Conservation (phyloP, 2,329 filamentous ascomycete species). For the Xylaria sp. region DNA sequence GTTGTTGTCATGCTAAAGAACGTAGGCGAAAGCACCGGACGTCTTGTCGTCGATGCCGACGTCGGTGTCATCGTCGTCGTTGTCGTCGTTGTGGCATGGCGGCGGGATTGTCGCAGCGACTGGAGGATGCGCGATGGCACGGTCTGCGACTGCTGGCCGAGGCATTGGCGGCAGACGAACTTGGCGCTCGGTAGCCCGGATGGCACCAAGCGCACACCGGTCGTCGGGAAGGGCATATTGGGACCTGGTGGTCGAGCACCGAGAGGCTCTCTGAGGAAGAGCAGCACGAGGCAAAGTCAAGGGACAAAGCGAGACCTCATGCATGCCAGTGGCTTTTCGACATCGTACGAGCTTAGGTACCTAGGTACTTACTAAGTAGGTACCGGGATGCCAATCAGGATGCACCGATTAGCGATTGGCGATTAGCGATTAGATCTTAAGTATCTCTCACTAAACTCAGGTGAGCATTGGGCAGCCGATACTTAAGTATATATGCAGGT, state of each 20-base stretch:
- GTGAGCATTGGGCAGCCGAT: too few relatives aligned
- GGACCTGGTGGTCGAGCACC: constrained; percentile 20
- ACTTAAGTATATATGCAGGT: too few relatives aligned
- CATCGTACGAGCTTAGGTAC: not conserved
- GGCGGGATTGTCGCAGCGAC: constrained; percentile 45
- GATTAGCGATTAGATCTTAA: not conserved
- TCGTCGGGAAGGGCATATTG: constrained; percentile 57
- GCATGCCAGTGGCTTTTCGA: not conserved
- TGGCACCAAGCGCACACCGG: constrained; percentile 56
- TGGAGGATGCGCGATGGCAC: constrained; percentile 55
- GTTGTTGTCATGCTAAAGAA: constrained; percentile 41
- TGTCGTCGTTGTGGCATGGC: constrained; percentile 52
- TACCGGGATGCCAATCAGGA: not conserved
- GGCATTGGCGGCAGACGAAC: constrained; percentile 63
- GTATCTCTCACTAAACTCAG: too few relatives aligned
- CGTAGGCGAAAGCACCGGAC: constrained; percentile 22
- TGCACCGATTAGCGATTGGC: not conserved
- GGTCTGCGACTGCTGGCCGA: constrained; percentile 45
- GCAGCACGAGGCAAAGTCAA: not conserved
- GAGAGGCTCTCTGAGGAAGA: constrained; percentile 8
- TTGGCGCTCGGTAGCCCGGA: constrained; percentile 54
- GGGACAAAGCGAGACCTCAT: not conserved
- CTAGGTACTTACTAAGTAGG: too few relatives aligned
- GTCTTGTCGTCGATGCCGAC: constrained; percentile 10
- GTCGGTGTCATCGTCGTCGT: constrained; percentile 36